A percentile compares a stretch with the other conserved stretches of the same genome.
These are phyloP conservation scores for Apophysomyces trapeziformis DNA, from an alignment of 371 early-diverging fungal genomes.

Conservation along the genomic window DNA sequence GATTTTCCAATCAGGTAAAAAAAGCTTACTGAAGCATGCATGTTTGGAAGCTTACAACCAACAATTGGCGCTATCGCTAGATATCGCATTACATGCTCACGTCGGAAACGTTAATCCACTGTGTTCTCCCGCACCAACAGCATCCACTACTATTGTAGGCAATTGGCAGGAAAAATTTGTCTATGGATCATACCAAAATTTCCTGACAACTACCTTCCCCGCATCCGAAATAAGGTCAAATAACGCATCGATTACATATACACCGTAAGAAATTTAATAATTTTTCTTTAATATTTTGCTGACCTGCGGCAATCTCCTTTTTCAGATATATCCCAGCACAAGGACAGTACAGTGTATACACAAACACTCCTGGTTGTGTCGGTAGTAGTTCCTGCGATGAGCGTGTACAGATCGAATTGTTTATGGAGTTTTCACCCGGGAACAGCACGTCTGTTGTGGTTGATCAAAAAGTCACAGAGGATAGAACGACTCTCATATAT, in stretches of 20 bases:
- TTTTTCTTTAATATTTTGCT: neutral
- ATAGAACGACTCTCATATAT: slow-evolving; percentile 52
- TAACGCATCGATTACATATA: slow-evolving; percentile 52
- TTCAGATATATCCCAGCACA: slow-evolving; percentile 58
- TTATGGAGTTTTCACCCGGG: slow-evolving; percentile 46
- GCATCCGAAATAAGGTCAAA: slow-evolving; percentile 34
- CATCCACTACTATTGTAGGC: slow-evolving; percentile 33
- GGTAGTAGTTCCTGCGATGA: slow-evolving; percentile 58
- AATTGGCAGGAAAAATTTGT: slow-evolving; percentile 39
- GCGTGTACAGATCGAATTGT: slow-evolving; percentile 54
- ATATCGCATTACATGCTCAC: slow-evolving; percentile 53
- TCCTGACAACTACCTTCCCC: slow-evolving; percentile 40
- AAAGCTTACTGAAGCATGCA: neutral
- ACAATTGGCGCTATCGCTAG: slow-evolving; percentile 19
- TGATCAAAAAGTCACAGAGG: slow-evolving; percentile 46
- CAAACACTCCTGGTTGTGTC: slow-evolving; percentile 72
- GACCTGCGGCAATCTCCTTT: slow-evolving; percentile 7
- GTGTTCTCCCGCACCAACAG: slow-evolving; percentile 21
- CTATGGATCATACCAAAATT: slow-evolving; percentile 47
- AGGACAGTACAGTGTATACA: slow-evolving; percentile 67
- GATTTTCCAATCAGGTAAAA: slow-evolving; percentile 64
- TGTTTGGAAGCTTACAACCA: neutral
- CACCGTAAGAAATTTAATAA: slow-evolving; percentile 41
- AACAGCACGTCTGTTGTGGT: slow-evolving; percentile 31
- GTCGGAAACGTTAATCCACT: slow-evolving; percentile 31